A percentile compares a stretch with the other conserved stretches of the same genome.
Conservation (phyloP, 1,284 basidiomycete species). For the Trichosporon sp. region DNA sequence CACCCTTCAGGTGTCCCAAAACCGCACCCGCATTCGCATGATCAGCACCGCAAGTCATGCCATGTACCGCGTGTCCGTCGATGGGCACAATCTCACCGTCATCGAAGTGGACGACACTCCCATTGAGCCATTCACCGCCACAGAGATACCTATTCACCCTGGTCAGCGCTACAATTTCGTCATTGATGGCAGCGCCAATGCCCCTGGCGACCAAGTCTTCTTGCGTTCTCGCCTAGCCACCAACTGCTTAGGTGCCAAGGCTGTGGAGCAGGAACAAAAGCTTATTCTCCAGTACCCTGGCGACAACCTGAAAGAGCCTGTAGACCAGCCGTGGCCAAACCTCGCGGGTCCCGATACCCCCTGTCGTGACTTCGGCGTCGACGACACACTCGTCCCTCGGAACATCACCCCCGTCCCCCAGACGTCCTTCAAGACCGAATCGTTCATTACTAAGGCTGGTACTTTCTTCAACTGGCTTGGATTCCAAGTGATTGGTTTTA, state of each 20-base stretch:
- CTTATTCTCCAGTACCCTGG: slow-evolving; percentile 24
- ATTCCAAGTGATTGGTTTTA: slow-evolving; percentile 31
- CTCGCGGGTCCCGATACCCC: background rate
- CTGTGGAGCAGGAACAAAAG: background rate
- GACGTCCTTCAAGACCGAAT: background rate
- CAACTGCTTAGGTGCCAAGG: background rate
- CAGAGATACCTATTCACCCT: slow-evolving; percentile 35
- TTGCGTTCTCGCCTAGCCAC: slow-evolving; percentile 35
- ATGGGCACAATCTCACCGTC: slow-evolving; percentile 40
- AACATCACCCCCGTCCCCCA: background rate
- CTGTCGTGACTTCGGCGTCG: slow-evolving; percentile 38
- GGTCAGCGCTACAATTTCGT: slow-evolving; percentile 50
- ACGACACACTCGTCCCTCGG: background rate
- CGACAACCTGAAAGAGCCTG: background rate
- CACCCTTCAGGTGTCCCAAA: background rate
- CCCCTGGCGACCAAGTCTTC: slow-evolving; percentile 42
- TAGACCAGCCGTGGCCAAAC: slow-evolving; percentile 13
- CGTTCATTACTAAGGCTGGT: background rate
- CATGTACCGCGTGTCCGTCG: slow-evolving; percentile 38
- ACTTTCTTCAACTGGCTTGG: background rate
- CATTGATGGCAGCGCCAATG: slow-evolving; percentile 41
- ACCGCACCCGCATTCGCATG: slow-evolving; percentile 34
- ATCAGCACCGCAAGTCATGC: slow-evolving; percentile 32
- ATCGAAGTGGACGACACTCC: slow-evolving; percentile 41
- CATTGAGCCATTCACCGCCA: slow-evolving; percentile 34